Conservation (phyloP, 164 flowering plant species). For the Liriodendron chinense region DNA sequence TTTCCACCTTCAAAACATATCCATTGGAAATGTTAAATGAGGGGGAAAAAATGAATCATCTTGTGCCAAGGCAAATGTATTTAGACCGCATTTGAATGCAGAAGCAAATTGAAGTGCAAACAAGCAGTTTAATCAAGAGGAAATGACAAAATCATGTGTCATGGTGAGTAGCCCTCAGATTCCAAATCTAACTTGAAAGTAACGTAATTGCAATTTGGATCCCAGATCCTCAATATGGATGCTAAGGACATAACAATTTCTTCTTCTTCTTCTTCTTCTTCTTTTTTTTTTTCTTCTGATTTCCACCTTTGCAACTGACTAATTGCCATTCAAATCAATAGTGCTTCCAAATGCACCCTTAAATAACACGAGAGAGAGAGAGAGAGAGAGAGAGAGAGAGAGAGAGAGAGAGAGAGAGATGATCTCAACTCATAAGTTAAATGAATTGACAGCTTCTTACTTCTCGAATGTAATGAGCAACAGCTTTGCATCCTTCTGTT, state of each 20-base stretch:
- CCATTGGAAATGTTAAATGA: background rate
- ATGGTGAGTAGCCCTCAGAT: background rate
- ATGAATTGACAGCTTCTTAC: slow-evolving; percentile 33
- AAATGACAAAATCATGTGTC: background rate
- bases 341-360: background rate
- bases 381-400: too few species aligned
- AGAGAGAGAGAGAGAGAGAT: too few species aligned
- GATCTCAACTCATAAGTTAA: background rate
- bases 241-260: too few species aligned
- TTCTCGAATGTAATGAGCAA: slow-evolving; percentile 73
- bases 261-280: too few species aligned
- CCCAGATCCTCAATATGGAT: background rate
- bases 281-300: background rate
- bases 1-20: background rate
- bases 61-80: background rate
- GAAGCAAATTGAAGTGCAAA: background rate
- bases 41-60: background rate
- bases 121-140: background rate
- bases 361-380: too few species aligned
- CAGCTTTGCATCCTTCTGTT: slow-evolving; percentile 89
- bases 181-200: background rate
- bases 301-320: background rate
- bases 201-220: background rate
- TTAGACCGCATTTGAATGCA: background rate
- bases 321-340: background rate